Conservation (phyloP, 192 early-diverging fungal species). For the Physocladia obscura region DNA sequence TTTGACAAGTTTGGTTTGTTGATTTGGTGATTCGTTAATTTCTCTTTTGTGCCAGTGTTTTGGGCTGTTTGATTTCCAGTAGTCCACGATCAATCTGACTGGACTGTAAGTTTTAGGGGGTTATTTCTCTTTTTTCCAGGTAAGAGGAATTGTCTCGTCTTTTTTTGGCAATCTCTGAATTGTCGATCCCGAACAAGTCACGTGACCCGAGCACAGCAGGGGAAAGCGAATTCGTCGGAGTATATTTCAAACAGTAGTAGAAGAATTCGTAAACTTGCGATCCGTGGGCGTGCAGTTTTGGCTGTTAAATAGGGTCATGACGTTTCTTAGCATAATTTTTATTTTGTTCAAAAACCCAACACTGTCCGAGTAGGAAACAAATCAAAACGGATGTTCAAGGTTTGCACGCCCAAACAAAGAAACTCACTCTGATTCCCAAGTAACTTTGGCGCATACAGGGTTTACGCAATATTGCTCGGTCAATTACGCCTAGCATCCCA, state of each 20-base stretch:
- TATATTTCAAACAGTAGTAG: neutral
- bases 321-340: neutral
- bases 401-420: too few relatives aligned
- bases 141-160: neutral
- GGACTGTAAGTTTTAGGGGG: neutral
- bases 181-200: constrained; percentile 4
- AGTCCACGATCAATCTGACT: neutral
- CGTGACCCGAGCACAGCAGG: neutral
- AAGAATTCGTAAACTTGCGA: neutral
- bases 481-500: too few relatives aligned
- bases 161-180: constrained; percentile 2
- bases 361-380: too few relatives aligned
- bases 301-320: too few relatives aligned
- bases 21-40: neutral
- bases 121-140: neutral
- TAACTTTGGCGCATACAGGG: too few relatives aligned
- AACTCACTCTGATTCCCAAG: too few relatives aligned
- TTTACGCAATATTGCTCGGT: too few relatives aligned
- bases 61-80: neutral
- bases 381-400: too few relatives aligned
- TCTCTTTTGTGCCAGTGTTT: neutral
- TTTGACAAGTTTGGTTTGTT: too few relatives aligned
- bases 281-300: neutral
- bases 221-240: neutral
- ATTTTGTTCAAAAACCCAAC: neutral